phyloP scores from a whole-genome alignment of 1,139 yeast genomes.

The Candida dubliniensis region DNA sequence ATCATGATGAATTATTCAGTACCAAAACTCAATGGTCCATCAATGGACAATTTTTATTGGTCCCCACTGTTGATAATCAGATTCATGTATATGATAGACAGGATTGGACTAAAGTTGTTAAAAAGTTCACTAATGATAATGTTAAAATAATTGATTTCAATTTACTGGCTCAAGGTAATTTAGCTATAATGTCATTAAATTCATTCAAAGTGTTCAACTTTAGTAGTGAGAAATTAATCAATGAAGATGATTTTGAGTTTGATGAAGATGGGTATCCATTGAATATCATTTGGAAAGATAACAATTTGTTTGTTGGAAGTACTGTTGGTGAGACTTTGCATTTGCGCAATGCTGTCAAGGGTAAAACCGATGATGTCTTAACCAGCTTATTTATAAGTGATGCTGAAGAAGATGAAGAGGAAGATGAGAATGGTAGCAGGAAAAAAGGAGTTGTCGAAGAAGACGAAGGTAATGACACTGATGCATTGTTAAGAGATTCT shows the following conservation, averaged over 20 bases:
- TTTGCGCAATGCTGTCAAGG: slow-evolving; percentile 30
- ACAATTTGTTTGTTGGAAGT: slow-evolving; percentile 48
- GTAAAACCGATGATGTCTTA: slow-evolving; percentile 24
- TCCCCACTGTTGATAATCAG: slow-evolving; percentile 25
- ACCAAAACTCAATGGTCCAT: slow-evolving; percentile 38
- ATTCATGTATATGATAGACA: slow-evolving; percentile 40
- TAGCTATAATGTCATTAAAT: slow-evolving; percentile 17
- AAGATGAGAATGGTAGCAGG: slow-evolving; percentile 5
- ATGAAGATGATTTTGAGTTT: slow-evolving; percentile 13
- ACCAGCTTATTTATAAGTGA: slow-evolving; percentile 28
- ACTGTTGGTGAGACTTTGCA: slow-evolving; percentile 51
- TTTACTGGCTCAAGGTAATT: slow-evolving; percentile 7
- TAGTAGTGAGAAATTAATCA: slow-evolving; percentile 9
- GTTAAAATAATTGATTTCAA: slow-evolving; percentile 15
- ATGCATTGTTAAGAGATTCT: slow-evolving; percentile 19
- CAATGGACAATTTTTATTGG: slow-evolving; percentile 61
- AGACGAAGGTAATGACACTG: slow-evolving; percentile 24
- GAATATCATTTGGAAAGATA: slow-evolving; percentile 14
- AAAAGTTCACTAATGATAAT: slow-evolving; percentile 11
- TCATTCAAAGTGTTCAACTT: slow-evolving; percentile 14
- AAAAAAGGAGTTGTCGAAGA: slow-evolving; percentile 20
- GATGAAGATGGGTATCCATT: slow-evolving; percentile 16
- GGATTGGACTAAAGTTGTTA: slow-evolving; percentile 22
- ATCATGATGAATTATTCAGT: slow-evolving; percentile 38
- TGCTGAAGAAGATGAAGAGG: slow-evolving; percentile 27